These are phyloP conservation scores for Bolboschoenoplectus hybrid DNA, from an alignment of 202 grass and related monocot genomes.

Conservation along the genomic window DNA sequence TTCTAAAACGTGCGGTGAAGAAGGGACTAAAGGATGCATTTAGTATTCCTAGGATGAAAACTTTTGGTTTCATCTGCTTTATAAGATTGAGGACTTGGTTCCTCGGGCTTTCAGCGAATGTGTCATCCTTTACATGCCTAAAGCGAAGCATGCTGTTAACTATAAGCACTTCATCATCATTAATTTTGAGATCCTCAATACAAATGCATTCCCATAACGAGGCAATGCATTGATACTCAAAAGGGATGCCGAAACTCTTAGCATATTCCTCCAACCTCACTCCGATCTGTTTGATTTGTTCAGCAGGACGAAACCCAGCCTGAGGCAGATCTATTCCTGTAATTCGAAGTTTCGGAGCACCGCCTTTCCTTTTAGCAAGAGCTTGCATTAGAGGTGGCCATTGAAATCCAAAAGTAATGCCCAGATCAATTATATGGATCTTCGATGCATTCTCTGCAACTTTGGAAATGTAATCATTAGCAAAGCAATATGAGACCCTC, in stretches of 20 bases:
- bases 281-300: conserved; percentile 38
- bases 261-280: conserved; percentile 40
- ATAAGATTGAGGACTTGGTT: conserved; percentile 42
- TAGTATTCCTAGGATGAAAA: conserved; percentile 39
- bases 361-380: conserved; percentile 32
- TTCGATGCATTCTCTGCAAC: conserved; percentile 35
- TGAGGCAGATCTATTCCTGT: conserved; percentile 43
- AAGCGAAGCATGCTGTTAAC: conserved; percentile 11
- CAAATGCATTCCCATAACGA: conserved; percentile 41
- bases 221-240: conserved; percentile 44
- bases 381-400: conserved; percentile 47
- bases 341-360: conserved; percentile 44
- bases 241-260: conserved; percentile 34
- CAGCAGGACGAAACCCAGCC: conserved; percentile 38
- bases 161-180: conserved; percentile 41
- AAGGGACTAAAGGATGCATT: conserved; percentile 39
- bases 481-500: conserved; percentile 35
- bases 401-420: conserved; percentile 48
- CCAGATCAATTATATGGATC: conserved; percentile 46
- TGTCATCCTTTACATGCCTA: conserved; percentile 34
- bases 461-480: conserved; percentile 39
- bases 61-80: conserved; percentile 41
- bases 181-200: conserved; percentile 43
- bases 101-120: conserved; percentile 36
- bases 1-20: conserved; percentile 37